Evolutionary conservation across 129 eudicot species (phyloP).

Genomic region (Helianthus tuberosus): DNA sequence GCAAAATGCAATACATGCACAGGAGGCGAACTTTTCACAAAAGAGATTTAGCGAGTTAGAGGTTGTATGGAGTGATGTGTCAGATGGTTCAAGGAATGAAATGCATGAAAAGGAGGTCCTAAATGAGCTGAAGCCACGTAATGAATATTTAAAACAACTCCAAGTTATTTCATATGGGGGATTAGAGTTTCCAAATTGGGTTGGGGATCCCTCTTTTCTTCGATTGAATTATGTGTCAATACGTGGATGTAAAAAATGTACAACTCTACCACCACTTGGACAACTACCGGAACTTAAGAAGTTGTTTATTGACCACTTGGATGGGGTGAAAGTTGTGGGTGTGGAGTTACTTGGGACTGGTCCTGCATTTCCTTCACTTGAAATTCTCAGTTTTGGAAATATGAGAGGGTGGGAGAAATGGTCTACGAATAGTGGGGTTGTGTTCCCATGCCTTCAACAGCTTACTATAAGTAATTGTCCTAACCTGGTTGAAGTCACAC

Average conservation of each 20-base stretch:
- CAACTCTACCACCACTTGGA: slow-evolving; percentile 15
- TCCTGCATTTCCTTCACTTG: slow-evolving; percentile 39
- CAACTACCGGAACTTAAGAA: slow-evolving; percentile 10
- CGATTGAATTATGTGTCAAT: background rate
- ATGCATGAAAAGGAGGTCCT: slow-evolving; percentile 34
- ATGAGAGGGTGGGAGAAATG: slow-evolving; percentile 48
- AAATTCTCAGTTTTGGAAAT: slow-evolving; percentile 27
- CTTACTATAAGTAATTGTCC: background rate
- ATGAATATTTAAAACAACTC: background rate
- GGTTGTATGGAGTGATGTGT: slow-evolving; percentile 11
- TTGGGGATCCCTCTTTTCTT: slow-evolving; percentile 5
- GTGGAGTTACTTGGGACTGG: slow-evolving; percentile 11
- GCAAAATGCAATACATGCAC: background rate
- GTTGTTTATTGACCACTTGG: slow-evolving; percentile 3
- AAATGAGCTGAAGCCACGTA: background rate
- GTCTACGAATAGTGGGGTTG: slow-evolving; percentile 23
- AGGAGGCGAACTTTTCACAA: background rate
- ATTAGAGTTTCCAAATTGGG: slow-evolving; percentile 22
- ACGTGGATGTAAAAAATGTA: background rate
- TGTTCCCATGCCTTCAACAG: slow-evolving; percentile 17
- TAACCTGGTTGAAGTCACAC: slow-evolving; percentile 14
- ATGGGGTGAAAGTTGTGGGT: slow-evolving; percentile 12
- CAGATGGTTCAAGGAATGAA: background rate
- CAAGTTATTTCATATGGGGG: slow-evolving; percentile 10
- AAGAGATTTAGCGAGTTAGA: slow-evolving; percentile 30